These are phyloP conservation scores for Dimocarpus longan DNA, from an alignment of 345 rosid species.

Conservation along the genomic window DNA sequence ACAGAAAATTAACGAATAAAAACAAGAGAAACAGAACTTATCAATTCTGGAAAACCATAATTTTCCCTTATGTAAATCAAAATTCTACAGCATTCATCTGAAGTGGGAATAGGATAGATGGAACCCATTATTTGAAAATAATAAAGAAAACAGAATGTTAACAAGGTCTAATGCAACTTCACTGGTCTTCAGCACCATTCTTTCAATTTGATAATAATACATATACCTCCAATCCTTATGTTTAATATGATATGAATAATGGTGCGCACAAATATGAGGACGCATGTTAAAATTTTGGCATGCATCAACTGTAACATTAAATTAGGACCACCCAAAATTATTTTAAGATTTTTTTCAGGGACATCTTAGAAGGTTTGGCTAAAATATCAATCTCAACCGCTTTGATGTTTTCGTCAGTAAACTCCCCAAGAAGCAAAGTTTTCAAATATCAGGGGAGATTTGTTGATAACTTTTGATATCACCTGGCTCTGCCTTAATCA, in stretches of 20 bases:
- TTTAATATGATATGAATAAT: background rate
- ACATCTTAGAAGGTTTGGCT: background rate
- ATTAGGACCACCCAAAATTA: background rate
- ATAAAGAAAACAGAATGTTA: background rate
- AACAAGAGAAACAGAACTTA: background rate
- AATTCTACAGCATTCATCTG: background rate
- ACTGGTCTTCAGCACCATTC: background rate
- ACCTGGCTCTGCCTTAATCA: background rate
- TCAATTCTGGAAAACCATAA: background rate
- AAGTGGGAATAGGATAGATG: background rate
- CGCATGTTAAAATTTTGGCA: background rate
- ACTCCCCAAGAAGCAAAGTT: background rate
- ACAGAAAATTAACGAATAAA: background rate
- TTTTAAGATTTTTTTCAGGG: background rate
- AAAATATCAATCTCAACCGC: background rate
- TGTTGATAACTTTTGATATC: background rate
- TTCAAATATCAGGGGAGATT: background rate
- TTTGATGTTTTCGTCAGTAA: background rate
- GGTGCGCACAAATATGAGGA: background rate
- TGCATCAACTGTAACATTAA: constrained; percentile 7
- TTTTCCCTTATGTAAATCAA: background rate
- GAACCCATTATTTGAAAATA: background rate
- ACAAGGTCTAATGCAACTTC: constrained; percentile 4
- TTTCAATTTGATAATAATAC: background rate
- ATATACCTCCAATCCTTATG: background rate